Evolutionary conservation across 305 asterid genomes (phyloP), one percentile per base, ranked within the genome.

Genomic region (Fraxinus platypoda): DNA sequence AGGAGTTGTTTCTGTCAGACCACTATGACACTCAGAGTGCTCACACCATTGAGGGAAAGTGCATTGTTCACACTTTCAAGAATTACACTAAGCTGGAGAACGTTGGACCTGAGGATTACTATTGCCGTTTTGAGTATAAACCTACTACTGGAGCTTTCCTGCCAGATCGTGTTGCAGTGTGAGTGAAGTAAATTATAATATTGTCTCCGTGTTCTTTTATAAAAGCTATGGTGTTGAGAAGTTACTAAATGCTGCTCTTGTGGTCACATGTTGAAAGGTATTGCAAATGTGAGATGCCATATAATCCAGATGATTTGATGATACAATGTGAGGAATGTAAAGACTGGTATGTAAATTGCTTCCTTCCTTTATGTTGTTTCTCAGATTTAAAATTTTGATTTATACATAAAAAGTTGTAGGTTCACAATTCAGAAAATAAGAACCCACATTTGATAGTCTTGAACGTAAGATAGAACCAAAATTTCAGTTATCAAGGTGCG

Each of bases 241-340:
- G 80, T 76, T 86, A 13, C 78, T 82, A 31, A 79, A 75, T 82
- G 78, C 59, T 77, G 21, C 83, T 72, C 33, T 77, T 73, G 79
- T 75, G 82, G 46, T 66, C 77, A 13, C 43, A 12, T 35, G 31
- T 79, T 85, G 74, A 80, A 70, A 94, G 97, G 92, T 94, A 93
- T 79, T 94, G 98, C 95, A 90, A 85, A 76, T 94, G 98, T 75
- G 94, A 91, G 90, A 83, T 86, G 91, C 97, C 98, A 0, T 92
- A 94, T 79, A 94, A 94, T 77, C 98, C 96, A n/a, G 98, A 94
- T 87, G 92, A 90, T 62, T 71, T 92, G 66, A 91, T 94, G 97
- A 89, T 91, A 35, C 94, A 92, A 82, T 92, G 98, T 4, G 97
- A 91, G 78, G 88, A 84, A 28, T 94, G 97, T 86, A 85, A 87